Percentiles rank a stretch among this genome's conserved stretches.
Evolutionary conservation across 805 yeast genomes (phyloP).

Genomic region (Saccharomycopsis fodiens): DNA sequence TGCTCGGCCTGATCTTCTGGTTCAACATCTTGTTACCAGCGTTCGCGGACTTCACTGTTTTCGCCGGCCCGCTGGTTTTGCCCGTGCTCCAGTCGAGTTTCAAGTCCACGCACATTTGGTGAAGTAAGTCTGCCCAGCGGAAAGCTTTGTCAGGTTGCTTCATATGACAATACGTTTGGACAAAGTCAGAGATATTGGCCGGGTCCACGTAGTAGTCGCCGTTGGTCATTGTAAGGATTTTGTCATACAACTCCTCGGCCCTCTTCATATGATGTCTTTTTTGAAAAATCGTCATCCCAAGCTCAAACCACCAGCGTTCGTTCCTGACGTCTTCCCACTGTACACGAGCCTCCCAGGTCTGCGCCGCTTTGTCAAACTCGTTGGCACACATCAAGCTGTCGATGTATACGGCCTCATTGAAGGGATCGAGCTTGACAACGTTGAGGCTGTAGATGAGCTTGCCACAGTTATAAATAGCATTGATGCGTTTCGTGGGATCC

Average conservation of each 20-base stretch:
- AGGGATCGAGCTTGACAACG: conserved; percentile 40
- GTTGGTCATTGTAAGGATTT: conserved; percentile 25
- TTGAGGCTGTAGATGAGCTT: conserved; percentile 34
- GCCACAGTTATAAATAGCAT: conserved; percentile 29
- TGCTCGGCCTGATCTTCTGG: neutral
- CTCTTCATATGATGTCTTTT: conserved; percentile 27
- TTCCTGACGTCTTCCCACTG: conserved; percentile 27
- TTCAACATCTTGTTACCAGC: neutral
- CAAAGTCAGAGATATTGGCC: conserved; percentile 29
- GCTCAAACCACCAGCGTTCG: conserved; percentile 47
- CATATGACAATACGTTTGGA: conserved; percentile 28
- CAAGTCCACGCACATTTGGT: neutral
- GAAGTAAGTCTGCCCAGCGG: conserved; percentile 28
- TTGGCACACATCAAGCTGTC: conserved; percentile 34
- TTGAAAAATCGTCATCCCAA: conserved; percentile 37
- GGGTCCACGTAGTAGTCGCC: conserved; percentile 31
- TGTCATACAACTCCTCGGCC: conserved; percentile 31
- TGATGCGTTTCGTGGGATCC: neutral
- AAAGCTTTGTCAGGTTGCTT: conserved; percentile 26
- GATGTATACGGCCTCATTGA: conserved; percentile 44
- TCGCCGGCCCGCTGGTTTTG: neutral
- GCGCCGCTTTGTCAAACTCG: conserved; percentile 30
- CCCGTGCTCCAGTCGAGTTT: neutral
- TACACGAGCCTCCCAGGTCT: conserved; percentile 30
- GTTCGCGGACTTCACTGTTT: neutral